Conservation (phyloP, 306 rosid genomes). For the Corylus avellana region DNA sequence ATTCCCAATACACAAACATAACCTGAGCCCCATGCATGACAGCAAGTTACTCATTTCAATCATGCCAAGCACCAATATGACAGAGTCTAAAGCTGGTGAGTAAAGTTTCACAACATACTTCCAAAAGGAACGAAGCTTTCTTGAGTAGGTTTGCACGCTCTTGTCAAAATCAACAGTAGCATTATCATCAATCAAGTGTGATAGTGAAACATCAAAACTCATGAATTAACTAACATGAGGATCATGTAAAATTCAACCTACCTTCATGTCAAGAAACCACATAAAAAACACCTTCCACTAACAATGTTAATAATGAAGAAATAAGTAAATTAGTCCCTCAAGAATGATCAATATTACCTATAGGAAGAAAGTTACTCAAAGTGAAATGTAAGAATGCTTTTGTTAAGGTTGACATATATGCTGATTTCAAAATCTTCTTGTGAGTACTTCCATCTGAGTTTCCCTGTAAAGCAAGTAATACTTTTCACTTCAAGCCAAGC, state of each 20-base stretch:
- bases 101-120: neutral
- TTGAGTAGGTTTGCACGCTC: neutral
- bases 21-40: neutral
- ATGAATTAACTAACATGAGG: neutral
- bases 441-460: constrained; percentile 1
- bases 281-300: neutral
- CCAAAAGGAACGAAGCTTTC: neutral
- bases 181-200: neutral
- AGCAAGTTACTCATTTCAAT: neutral
- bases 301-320: neutral
- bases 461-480: neutral
- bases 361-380: neutral
- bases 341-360: constrained; percentile 1
- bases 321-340: neutral
- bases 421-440: neutral
- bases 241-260: neutral
- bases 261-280: neutral
- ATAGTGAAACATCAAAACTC: neutral
- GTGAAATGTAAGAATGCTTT: constrained; percentile 1
- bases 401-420: neutral
- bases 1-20: neutral
- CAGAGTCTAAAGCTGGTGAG: neutral
- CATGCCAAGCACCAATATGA: neutral
- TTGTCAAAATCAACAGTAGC: neutral
- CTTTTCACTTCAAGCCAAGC: neutral